Evolutionary conservation across 495 filamentous ascomycete genomes (phyloP).

Genomic region (Cenococcum geophilum): DNA sequence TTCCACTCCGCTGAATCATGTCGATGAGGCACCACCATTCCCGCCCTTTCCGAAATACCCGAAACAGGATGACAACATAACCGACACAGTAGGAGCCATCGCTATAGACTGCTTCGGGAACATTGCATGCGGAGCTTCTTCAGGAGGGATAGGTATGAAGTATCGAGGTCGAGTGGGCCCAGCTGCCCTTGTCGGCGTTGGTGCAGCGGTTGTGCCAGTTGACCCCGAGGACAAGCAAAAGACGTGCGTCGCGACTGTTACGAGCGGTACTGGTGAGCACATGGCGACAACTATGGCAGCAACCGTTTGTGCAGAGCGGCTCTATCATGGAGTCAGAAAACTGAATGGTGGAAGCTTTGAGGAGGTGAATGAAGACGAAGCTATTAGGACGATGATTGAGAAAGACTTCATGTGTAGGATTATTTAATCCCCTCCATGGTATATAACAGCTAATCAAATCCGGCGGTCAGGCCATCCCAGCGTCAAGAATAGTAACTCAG

Average conservation of each 20-base stretch:
- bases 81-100: constrained; percentile 92
- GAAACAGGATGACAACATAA: constrained; percentile 51
- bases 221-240: constrained; percentile 55
- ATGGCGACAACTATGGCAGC: constrained; percentile 90
- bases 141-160: constrained; percentile 99
- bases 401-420: constrained; percentile 68
- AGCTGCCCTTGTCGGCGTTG: constrained; percentile 85
- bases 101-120: constrained; percentile 78
- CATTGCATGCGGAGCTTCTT: constrained; percentile 95
- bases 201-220: constrained; percentile 74
- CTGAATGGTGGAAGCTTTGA: constrained; percentile 54
- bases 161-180: constrained; percentile 84
- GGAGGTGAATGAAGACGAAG: constrained; percentile 61
- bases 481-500: constrained; percentile 61
- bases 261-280: constrained; percentile 93
- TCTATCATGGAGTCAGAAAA: constrained; percentile 61
- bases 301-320: constrained; percentile 64
- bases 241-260: constrained; percentile 67
- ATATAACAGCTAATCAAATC: neutral
- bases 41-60: constrained; percentile 7
- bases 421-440: neutral
- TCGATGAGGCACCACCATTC: constrained; percentile 10
- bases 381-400: constrained; percentile 63
- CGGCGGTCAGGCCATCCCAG: constrained; percentile 57
- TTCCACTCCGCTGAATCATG: constrained; percentile 16